Evolutionary conservation across 2,329 filamentous ascomycete species (phyloP).

Genomic region (Pyricularia grisea): DNA sequence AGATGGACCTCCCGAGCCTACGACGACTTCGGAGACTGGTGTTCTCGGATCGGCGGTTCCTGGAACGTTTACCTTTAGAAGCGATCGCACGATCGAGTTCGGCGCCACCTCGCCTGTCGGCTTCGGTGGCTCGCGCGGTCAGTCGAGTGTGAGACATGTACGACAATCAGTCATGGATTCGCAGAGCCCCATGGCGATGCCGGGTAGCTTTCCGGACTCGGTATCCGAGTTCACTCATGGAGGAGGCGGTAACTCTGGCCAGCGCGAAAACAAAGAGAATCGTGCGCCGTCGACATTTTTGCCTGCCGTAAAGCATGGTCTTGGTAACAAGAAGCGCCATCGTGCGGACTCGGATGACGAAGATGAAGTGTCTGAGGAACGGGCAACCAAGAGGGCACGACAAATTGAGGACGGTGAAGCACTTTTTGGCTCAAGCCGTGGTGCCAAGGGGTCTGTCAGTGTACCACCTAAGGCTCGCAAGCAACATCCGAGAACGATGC

Average conservation of each 20-base stretch:
- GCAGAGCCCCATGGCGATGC: constrained; percentile 28
- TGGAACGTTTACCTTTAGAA: constrained; percentile 56
- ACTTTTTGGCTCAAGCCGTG: constrained; percentile 38
- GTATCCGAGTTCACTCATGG: constrained; percentile 9
- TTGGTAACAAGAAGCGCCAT: constrained; percentile 57
- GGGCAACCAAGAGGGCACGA: constrained; percentile 51
- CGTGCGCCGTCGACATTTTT: constrained; percentile 26
- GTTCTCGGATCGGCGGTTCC: constrained; percentile 27
- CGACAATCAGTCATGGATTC: constrained; percentile 37
- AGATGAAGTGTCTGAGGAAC: constrained; percentile 36
- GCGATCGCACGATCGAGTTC: constrained; percentile 55
- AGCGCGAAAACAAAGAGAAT: constrained; percentile 46
- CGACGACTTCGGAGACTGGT: constrained; percentile 14
- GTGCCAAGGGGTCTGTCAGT: constrained; percentile 8
- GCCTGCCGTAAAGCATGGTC: constrained; percentile 47
- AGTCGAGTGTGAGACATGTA: constrained; percentile 52
- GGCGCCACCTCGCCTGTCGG: constrained; percentile 34
- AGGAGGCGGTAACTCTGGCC: constrained; percentile 9
- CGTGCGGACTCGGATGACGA: constrained; percentile 49
- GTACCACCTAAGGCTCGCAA: constrained; percentile 5
- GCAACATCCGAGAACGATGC: constrained; percentile 24
- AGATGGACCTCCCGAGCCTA: constrained; percentile 9
- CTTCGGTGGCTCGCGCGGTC: constrained; percentile 49
- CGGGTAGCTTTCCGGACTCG: constrained; percentile 41
- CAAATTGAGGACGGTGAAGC: constrained; percentile 42